Conservation (phyloP, 2,329 filamentous ascomycete genomes). For the Exophiala lecanii-corni region DNA sequence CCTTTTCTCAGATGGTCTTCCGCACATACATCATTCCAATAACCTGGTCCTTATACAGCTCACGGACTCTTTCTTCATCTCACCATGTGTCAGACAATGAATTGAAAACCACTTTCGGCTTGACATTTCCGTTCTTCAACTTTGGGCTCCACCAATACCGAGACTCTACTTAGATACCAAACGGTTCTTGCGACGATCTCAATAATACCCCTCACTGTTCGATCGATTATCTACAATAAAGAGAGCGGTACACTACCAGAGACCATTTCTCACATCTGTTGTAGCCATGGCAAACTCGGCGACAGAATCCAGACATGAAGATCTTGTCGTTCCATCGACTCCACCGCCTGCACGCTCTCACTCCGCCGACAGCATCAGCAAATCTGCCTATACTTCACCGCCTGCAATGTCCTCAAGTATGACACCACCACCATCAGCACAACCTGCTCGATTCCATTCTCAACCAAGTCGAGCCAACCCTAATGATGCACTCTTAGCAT, state of each 20-base stretch:
- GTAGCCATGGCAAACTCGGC: conserved; percentile 12
- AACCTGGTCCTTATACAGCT: not conserved
- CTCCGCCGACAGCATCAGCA: conserved; percentile 21
- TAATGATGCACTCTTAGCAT: conserved; percentile 22
- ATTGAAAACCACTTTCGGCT: not conserved
- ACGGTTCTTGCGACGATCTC: too few species aligned
- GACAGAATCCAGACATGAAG: conserved; percentile 1
- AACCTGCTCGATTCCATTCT: conserved; percentile 23
- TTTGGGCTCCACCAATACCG: conserved; percentile 2
- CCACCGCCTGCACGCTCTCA: conserved; percentile 19
- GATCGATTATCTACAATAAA: too few species aligned
- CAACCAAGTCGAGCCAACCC: conserved; percentile 12
- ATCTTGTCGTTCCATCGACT: conserved; percentile 15
- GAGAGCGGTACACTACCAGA: too few species aligned
- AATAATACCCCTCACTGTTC: conserved; percentile 2
- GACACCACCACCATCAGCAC: conserved; percentile 25
- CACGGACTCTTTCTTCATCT: not conserved
- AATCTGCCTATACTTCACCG: conserved; percentile 21
- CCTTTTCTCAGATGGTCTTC: not conserved
- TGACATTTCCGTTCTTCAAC: conserved; percentile 1
- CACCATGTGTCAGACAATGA: not conserved
- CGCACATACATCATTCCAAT: not conserved
- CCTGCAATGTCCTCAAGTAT: conserved; percentile 22
- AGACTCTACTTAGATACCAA: not conserved
- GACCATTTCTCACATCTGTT: not conserved